Evolutionary conservation across 345 rosid species (phyloP), one percentile per base, ranked within the genome.

Genomic region (Populus nigra): DNA sequence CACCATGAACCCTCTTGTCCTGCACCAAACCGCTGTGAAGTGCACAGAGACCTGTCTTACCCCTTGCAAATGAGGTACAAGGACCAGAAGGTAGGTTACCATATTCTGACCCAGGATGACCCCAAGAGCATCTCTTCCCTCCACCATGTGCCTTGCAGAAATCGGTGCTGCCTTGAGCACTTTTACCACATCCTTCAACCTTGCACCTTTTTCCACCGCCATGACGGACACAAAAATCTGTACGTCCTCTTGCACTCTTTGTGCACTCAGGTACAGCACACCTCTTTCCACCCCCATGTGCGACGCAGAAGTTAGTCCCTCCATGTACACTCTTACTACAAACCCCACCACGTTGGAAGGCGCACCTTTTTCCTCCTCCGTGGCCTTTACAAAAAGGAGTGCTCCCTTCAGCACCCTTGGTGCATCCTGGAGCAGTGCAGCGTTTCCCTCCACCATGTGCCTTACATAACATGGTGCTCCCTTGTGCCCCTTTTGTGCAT

Each of bases 141-240:
- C 99, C 99, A 76, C 99, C 98, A 72, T 95, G 99, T 10, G 99
- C 98, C 86, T 95, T 93, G 88, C 99, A 95, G 73, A 89, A 93
- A 82, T 95, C 94, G 0, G 99, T 95, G 82, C 99, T 90, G 11
- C 99, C 99, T 84, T 96, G 99, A 7, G 99, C 99, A 73, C 99
- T 96, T 85, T 96, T 96, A 57, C 90, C 90, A 74, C 99, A 96
- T 29, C 97, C 99, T 79, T 90, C 93, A 75, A 72, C 78, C 79
- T 90, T 89, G 62, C 99, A 96, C 66, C 99, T 91, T 85, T 92
- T 96, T n/a, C 99, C 99, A 20, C 99, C 99, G 75, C 99, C 99
- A 78, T 96, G 99, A 16, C 97, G 92, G 41, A 96, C 99, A 82
- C 99, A 96, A 80, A 80, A 93, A 73, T 90, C 89, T 31, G 99